Evolutionary conservation across 495 filamentous ascomycete genomes (phyloP).

Genomic region (Neurospora discreta): DNA sequence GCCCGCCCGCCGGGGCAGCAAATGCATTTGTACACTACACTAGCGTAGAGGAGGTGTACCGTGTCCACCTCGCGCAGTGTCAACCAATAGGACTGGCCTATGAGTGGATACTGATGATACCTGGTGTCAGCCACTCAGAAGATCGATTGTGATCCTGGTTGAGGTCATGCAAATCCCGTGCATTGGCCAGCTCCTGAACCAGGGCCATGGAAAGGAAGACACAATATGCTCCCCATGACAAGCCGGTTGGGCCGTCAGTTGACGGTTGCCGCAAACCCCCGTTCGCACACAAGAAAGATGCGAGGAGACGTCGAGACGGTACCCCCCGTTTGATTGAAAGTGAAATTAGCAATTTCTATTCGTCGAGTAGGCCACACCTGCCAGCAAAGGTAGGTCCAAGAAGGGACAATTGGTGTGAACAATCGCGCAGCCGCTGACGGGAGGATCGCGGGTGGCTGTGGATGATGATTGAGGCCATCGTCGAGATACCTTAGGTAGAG

Average conservation of each 20-base stretch:
- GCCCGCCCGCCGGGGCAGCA: not conserved
- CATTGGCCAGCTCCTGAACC: not conserved
- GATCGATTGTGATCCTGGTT: not conserved
- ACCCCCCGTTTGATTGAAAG: conserved; percentile 18
- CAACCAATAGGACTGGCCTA: not conserved
- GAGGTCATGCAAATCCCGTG: not conserved
- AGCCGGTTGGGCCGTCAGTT: not conserved
- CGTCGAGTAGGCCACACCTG: conserved; percentile 11
- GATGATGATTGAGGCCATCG: not conserved
- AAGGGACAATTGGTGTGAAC: not conserved
- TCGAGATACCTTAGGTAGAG: too few relatives aligned
- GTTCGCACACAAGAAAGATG: not conserved
- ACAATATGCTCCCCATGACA: not conserved
- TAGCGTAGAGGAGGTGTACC: not conserved
- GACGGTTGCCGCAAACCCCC: not conserved
- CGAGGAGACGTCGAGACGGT: not conserved
- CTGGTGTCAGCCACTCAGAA: not conserved
- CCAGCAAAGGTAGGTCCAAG: not conserved
- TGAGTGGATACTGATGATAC: not conserved
- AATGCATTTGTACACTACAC: not conserved
- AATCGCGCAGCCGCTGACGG: not conserved
- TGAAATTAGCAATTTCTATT: conserved; percentile 28
- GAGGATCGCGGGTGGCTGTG: not conserved
- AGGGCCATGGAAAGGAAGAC: not conserved
- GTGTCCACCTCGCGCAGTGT: not conserved